Evolutionary conservation across 2,329 filamentous ascomycete genomes (phyloP), one percentile per base, ranked within the genome.

Genomic region (Fusarium brachygibbosum): DNA sequence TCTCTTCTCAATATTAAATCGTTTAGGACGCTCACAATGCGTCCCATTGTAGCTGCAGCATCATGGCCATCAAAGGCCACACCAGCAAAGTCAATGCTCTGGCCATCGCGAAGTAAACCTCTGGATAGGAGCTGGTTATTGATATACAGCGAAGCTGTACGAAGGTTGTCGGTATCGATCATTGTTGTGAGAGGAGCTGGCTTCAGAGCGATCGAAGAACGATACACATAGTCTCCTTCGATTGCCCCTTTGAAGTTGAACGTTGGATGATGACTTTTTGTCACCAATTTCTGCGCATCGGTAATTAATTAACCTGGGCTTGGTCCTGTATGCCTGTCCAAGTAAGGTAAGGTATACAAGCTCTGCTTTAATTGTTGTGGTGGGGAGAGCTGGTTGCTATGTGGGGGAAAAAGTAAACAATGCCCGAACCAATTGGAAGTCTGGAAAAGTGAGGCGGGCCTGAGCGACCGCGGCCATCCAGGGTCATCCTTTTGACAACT

Each of bases 11-110:
- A 79, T 62, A 99, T 93, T 72, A 99, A 81, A 77, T 99, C 96
- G 79, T 99, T 97, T 49, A 99, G 89, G 25, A 99, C 86, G 76
- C 95, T 92, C 82, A 99, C 97, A 73, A 98, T 90, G 70, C 90
- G 88, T 21, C 92, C 91, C 90, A 96, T 95, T 19, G 92, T 92
- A 51, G 86, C 87, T 4, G 75, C 66, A 25, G 79, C 77, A 41
- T 84, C 86, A 37, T 88, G 84, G 19, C 87, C 88, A 19, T 86
- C 84, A 54, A 60, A 66, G 6, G 88, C 88, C 11, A 92, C 91
- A 66, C 88, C 84, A 63, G 92, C 90, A 78, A 99, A 99, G 79
- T 98, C 91, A 79, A 99, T 92, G 41, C 82, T 84, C 74, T 91
- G 88, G 70, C 91, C 89, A 86, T 90, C 88, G 71, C 87, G 85